Percentiles rank a stretch among this genome's conserved stretches.
Conservation (phyloP, 306 rosid genomes). For the Glycine latifolia region DNA sequence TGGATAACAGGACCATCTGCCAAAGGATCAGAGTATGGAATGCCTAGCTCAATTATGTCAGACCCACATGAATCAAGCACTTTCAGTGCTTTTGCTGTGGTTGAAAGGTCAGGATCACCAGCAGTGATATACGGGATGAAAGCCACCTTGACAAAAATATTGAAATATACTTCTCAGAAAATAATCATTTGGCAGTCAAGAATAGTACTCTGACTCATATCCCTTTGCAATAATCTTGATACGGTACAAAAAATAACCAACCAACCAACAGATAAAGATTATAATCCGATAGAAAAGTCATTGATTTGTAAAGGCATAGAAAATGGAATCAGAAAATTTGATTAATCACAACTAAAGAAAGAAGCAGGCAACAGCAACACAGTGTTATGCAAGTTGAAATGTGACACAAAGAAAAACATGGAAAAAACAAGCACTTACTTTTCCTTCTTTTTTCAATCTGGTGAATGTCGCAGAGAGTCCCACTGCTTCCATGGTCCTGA, state of each 20-base stretch:
- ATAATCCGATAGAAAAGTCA: constrained; percentile 16
- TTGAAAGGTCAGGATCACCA: constrained; percentile 95
- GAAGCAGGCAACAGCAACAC: not conserved
- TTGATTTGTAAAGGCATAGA: constrained; percentile 16
- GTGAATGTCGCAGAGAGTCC: constrained; percentile 81
- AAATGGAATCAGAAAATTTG: constrained; percentile 10
- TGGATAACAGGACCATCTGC: constrained; percentile 99
- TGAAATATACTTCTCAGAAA: constrained; percentile 36
- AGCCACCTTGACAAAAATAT: constrained; percentile 71
- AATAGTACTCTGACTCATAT: constrained; percentile 4
- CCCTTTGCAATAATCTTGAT: constrained; percentile 2
- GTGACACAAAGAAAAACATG: constrained; percentile 22
- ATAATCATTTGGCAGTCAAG: constrained; percentile 31
- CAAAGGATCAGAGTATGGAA: constrained; percentile 95
- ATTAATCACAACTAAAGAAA: not conserved
- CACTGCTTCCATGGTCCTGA: constrained; percentile 54
- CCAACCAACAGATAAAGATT: not conserved
- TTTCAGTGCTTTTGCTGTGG: constrained; percentile 91
- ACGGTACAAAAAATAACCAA: not conserved
- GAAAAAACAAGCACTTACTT: constrained; percentile 55
- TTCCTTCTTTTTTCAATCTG: constrained; percentile 67
- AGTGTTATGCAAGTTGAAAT: constrained; percentile 27
- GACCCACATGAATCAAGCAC: constrained; percentile 86
- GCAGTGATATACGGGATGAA: constrained; percentile 89
- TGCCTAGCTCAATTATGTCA: constrained; percentile 92